Base-by-base conservation (phyloP, 768 basidiomycete genomes). In the Kwoniella botswanensis region DNA sequence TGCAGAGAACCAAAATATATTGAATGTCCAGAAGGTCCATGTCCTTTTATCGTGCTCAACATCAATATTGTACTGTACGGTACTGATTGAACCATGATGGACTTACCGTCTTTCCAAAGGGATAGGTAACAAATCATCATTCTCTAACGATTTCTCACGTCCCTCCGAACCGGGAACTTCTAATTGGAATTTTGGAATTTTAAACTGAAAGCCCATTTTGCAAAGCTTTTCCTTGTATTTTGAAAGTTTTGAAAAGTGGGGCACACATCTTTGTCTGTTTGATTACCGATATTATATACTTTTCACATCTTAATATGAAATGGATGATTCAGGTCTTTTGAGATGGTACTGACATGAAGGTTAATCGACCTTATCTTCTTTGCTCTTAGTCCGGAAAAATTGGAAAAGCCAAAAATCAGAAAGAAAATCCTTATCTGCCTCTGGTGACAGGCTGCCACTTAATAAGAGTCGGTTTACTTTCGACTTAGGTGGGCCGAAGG, bases 1-100 rank as follows among this genome's bases (percentile, higher is more conserved):
- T 18, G 73, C 75, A 17, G 70, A 69, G 75, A 76, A 76, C 75
- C 75, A 76, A 65, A 73, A 76, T 42, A 73, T 65, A 18, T 52
- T 74, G 63, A 69, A 77, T 7, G 76, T 77, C 71, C 64, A 71
- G 29, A 75, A 72, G 18, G 59, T 60, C 76, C 76, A 77, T 11
- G 76, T 77, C n/a, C 75, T 71, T 35, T 46, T 9, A 13, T 4
- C 22, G 10, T 17, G 6, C 22, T 17, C 26, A 12, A 7, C 54
- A 35, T 13, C 46, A 22, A 15, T 15, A 21, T n/a, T 24, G 24
- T 18, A 22, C 46, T 17, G 21, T n/a, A 7, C 26, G 2, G 2
- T 26, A 35, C 35, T 35, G 35, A 35, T 35, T 35, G 35, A 35
- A 5, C 7, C 21, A 1, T 42, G 10, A 18, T 60, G 26, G 10